Conservation (phyloP, 2,329 filamentous ascomycete genomes). For the Colletotrichum sidae region DNA sequence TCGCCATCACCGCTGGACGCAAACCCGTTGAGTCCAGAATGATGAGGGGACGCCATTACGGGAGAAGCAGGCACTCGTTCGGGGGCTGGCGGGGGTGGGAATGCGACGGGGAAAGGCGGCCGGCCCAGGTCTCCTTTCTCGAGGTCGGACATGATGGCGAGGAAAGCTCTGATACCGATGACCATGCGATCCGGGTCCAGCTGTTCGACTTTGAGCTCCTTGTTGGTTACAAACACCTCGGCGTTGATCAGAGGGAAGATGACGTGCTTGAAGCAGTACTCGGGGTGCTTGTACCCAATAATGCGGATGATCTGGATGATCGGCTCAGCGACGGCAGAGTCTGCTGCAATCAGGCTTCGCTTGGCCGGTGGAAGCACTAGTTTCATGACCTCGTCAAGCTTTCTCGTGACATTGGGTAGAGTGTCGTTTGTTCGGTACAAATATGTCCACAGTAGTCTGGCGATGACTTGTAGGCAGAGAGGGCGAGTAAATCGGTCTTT, state of each 20-base stretch:
- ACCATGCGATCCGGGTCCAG: slow-evolving; percentile 97
- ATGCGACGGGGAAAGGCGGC: slow-evolving; percentile 87
- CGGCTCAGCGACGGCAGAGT: slow-evolving; percentile 86
- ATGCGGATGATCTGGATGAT: slow-evolving; percentile 94
- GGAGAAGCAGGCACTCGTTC: slow-evolving; percentile 65
- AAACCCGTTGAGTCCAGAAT: background rate
- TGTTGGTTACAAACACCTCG: slow-evolving; percentile 81
- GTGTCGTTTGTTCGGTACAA: slow-evolving; percentile 86
- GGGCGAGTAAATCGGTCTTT: slow-evolving; percentile 86
- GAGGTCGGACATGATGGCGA: slow-evolving; percentile 92
- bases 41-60: slow-evolving; percentile 54
- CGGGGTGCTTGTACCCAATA: slow-evolving; percentile 92
- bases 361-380: slow-evolving; percentile 85
- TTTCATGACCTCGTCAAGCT: slow-evolving; percentile 89
- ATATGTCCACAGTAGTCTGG: slow-evolving; percentile 93
- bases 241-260: slow-evolving; percentile 97
- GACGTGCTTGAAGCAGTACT: slow-evolving; percentile 90
- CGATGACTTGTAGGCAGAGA: slow-evolving; percentile 88
- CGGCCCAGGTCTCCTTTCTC: slow-evolving; percentile 83
- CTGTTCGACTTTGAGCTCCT: slow-evolving; percentile 88
- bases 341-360: slow-evolving; percentile 83
- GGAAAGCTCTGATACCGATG: slow-evolving; percentile 94
- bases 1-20: slow-evolving; percentile 61
- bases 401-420: slow-evolving; percentile 74
- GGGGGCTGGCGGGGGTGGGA: slow-evolving; percentile 49